Conservation (phyloP, 495 filamentous ascomycete genomes). For the Podospora pseudocomata region DNA sequence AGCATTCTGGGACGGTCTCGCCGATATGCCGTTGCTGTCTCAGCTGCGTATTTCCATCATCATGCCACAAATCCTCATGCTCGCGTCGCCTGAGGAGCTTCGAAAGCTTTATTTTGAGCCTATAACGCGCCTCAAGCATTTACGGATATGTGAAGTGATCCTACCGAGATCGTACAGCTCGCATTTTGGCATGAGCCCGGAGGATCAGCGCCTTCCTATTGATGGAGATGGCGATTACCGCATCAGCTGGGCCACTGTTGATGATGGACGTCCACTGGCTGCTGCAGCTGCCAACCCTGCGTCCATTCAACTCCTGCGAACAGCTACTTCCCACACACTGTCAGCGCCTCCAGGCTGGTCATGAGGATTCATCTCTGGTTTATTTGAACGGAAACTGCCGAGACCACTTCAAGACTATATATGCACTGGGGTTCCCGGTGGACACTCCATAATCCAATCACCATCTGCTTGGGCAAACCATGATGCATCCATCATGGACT, state of each 20-base stretch:
- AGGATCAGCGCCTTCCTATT: not conserved
- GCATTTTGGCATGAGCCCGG: not conserved
- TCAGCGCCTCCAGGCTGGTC: not conserved
- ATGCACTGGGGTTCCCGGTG: not conserved
- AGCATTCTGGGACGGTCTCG: constrained; percentile 20
- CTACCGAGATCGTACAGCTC: constrained; percentile 9
- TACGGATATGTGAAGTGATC: constrained; percentile 13
- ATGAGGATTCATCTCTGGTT: not conserved
- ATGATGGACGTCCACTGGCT: not conserved
- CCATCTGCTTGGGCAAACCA: not conserved
- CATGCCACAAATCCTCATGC: not conserved
- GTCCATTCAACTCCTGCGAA: not conserved
- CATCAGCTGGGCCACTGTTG: constrained; percentile 11
- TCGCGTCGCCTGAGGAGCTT: not conserved
- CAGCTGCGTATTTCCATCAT: constrained; percentile 13
- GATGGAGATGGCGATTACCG: constrained; percentile 5
- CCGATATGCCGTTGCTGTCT: constrained; percentile 16
- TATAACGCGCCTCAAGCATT: constrained; percentile 11
- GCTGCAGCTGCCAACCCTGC: not conserved
- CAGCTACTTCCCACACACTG: not conserved
- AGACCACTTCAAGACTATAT: not conserved
- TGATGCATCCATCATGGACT: not conserved
- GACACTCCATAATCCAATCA: not conserved
- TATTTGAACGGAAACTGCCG: not conserved
- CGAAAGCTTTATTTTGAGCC: constrained; percentile 14